Evolutionary conservation across 805 yeast species (phyloP).

Genomic region (Candida vartiovaarae): DNA sequence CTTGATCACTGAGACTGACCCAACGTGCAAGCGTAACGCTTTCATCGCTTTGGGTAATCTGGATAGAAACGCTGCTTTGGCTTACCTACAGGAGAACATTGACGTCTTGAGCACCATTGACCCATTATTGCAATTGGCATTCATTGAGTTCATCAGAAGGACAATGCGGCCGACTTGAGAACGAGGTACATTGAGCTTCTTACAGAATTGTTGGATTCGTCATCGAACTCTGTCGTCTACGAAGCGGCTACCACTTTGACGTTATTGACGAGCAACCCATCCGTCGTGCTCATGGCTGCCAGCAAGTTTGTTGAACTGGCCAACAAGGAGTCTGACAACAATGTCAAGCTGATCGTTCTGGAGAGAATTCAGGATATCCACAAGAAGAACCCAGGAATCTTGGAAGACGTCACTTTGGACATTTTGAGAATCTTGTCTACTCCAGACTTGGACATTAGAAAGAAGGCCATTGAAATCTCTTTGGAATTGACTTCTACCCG

Average conservation of each 20-base stretch:
- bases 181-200: constrained; percentile 67
- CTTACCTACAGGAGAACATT: constrained; percentile 68
- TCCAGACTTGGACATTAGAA: constrained; percentile 86
- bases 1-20: constrained; percentile 77
- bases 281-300: constrained; percentile 72
- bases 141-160: constrained; percentile 87
- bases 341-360: constrained; percentile 86
- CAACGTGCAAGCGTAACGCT: constrained; percentile 93
- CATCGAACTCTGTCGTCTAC: constrained; percentile 68
- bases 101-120: constrained; percentile 58
- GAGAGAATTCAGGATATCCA: constrained; percentile 78
- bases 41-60: constrained; percentile 79
- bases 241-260: constrained; percentile 86
- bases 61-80: constrained; percentile 78
- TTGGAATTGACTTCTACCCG: constrained; percentile 73
- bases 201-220: constrained; percentile 61
- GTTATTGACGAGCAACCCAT: constrained; percentile 52
- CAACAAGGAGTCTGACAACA: constrained; percentile 88
- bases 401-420: constrained; percentile 80
- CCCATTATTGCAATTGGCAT: constrained; percentile 78
- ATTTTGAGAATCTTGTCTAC: constrained; percentile 79
- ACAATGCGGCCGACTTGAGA: constrained; percentile 58
- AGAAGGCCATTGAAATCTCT: constrained; percentile 81
- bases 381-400: constrained; percentile 66
- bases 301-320: constrained; percentile 82